phyloP scores from a whole-genome alignment of 2,329 filamentous ascomycete genomes.

The Grosmannia serpens region DNA sequence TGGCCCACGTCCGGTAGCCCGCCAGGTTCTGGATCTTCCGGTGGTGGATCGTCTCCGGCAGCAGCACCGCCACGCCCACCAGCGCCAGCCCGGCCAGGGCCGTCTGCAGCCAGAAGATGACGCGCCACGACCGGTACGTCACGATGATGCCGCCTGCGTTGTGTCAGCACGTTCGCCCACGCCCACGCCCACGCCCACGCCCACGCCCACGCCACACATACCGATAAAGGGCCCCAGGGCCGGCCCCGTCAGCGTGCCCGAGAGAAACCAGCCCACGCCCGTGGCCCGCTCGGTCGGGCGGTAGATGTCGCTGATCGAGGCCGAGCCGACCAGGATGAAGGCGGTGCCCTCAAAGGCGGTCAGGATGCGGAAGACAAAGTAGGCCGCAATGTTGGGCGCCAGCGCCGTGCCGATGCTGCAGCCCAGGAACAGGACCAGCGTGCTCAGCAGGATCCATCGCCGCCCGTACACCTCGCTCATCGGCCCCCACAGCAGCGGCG shows the following conservation, averaged over 20 bases:
- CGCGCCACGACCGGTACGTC: conserved; percentile 53
- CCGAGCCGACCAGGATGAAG: conserved; percentile 55
- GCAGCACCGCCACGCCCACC: conserved; percentile 44
- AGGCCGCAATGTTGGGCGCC: conserved; percentile 52
- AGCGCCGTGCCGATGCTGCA: conserved; percentile 57
- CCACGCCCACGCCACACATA: too few relatives aligned
- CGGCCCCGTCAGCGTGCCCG: conserved; percentile 54
- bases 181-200: too few relatives aligned
- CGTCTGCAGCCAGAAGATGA: conserved; percentile 61
- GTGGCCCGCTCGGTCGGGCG: conserved; percentile 52
- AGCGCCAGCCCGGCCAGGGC: conserved; percentile 46
- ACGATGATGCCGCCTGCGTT: conserved; percentile 51
- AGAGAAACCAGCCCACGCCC: conserved; percentile 54
- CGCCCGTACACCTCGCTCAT: conserved; percentile 47
- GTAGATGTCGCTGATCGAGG: conserved; percentile 47
- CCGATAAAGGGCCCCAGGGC: conserved; percentile 48
- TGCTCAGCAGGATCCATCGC: conserved; percentile 41
- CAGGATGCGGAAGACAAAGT: conserved; percentile 57
- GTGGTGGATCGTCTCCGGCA: conserved; percentile 57
- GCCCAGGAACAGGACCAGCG: conserved; percentile 46
- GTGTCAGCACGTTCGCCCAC: not conserved
- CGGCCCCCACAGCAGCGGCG: conserved; percentile 55
- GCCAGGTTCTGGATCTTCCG: conserved; percentile 42
- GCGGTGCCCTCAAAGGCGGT: conserved; percentile 60
- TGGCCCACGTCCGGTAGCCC: conserved; percentile 30